phyloP scores from a whole-genome alignment of 2,329 filamentous ascomycete species.

The Ilyonectria destructans region DNA sequence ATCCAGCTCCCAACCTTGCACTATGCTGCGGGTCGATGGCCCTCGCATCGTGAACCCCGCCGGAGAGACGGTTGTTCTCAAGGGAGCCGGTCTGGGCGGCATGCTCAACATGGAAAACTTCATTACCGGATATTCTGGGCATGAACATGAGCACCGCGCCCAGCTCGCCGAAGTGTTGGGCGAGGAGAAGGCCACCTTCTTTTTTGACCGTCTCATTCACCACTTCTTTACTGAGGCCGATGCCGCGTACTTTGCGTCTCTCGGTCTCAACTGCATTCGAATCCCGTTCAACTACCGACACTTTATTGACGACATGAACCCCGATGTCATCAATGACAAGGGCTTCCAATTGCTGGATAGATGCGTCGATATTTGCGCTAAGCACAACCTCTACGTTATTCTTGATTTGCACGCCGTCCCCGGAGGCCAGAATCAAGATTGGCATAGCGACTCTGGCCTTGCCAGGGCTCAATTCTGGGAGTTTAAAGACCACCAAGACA shows the following conservation, averaged over 20 bases:
- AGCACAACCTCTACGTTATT: slow-evolving; percentile 61
- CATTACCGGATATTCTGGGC: slow-evolving; percentile 74
- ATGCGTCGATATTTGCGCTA: slow-evolving; percentile 62
- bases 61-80: slow-evolving; percentile 63
- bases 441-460: slow-evolving; percentile 61
- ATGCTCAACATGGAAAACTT: slow-evolving; percentile 72
- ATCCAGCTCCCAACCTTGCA: slow-evolving; percentile 35
- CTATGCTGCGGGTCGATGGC: slow-evolving; percentile 52
- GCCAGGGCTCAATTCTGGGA: slow-evolving; percentile 63
- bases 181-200: slow-evolving; percentile 71
- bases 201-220: slow-evolving; percentile 71
- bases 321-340: slow-evolving; percentile 61
- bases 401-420: slow-evolving; percentile 63
- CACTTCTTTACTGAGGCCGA: slow-evolving; percentile 74
- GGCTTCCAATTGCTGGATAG: slow-evolving; percentile 67
- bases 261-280: slow-evolving; percentile 72
- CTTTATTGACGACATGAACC: slow-evolving; percentile 69
- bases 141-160: slow-evolving; percentile 70
- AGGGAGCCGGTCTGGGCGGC: slow-evolving; percentile 52
- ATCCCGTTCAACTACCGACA: slow-evolving; percentile 75
- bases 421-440: slow-evolving; percentile 65
- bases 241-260: slow-evolving; percentile 70
- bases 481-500: slow-evolving; percentile 64
- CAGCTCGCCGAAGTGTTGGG: slow-evolving; percentile 70
- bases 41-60: slow-evolving; percentile 61